Evolutionary conservation across 768 basidiomycete genomes (phyloP).

Genomic region (Cyclocybe aegerita): DNA sequence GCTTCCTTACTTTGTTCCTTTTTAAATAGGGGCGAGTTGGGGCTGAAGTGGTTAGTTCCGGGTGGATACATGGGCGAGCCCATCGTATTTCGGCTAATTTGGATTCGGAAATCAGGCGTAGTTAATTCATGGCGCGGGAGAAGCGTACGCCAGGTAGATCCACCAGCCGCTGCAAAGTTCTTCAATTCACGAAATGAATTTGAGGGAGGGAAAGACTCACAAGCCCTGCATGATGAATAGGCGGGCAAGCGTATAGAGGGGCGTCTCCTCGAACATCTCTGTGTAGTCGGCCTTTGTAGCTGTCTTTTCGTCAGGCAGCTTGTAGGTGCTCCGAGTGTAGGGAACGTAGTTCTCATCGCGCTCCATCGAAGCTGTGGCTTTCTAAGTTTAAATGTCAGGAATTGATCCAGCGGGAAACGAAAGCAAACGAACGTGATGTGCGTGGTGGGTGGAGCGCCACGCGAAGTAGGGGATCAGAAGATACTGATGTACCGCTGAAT

Average conservation of each 20-base stretch:
- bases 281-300: constrained; percentile 29
- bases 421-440: constrained; percentile 42
- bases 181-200: no score
- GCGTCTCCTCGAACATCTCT: constrained; percentile 47
- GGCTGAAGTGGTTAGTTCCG: constrained; percentile 38
- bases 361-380: constrained; percentile 67
- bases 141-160: no score
- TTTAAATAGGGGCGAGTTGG: constrained; percentile 32
- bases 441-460: constrained; percentile 63
- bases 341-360: constrained; percentile 74
- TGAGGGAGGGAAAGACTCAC: constrained; percentile 24
- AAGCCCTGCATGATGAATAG: constrained; percentile 46
- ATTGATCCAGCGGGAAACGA: no score
- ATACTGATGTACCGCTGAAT: constrained; percentile 23
- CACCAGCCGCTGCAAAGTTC: no score
- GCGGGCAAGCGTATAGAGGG: constrained; percentile 33
- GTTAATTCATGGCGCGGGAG: no score
- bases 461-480: constrained; percentile 55
- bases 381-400: constrained; percentile 2
- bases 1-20: no score
- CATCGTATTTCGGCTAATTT: constrained; percentile 12
- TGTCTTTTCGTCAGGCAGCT: constrained; percentile 31
- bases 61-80: constrained; percentile 39
- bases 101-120: no score
- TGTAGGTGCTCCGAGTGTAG: constrained; percentile 30